Conservation (phyloP, 805 yeast species). For the Saturnispora hagleri region DNA sequence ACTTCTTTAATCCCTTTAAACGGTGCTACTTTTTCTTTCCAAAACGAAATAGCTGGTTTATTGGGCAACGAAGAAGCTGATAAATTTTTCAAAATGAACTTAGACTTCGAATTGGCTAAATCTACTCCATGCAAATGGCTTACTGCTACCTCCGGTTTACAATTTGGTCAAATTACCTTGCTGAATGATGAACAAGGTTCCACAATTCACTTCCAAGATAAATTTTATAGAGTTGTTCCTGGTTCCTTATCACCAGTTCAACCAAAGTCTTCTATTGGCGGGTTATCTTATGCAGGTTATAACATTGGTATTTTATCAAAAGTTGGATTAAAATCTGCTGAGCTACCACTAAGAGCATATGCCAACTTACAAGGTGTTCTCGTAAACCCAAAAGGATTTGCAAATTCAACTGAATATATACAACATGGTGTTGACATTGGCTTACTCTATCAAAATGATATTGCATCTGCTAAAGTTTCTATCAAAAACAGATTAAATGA, state of each 20-base stretch:
- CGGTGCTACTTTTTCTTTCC: conserved; percentile 35
- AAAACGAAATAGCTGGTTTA: conserved; percentile 37
- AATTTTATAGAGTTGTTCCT: conserved; percentile 53
- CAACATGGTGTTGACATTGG: conserved; percentile 13
- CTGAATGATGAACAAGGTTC: conserved; percentile 14
- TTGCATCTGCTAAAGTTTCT: conserved; percentile 10
- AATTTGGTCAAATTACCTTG: conserved; percentile 48
- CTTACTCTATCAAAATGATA: conserved; percentile 9
- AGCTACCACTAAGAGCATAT: conserved; percentile 12
- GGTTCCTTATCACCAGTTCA: conserved; percentile 18
- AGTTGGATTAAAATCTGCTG: conserved; percentile 4
- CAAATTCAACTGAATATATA: background rate
- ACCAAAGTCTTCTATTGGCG: conserved; percentile 10
- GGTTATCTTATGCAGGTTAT: conserved; percentile 11
- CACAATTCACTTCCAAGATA: conserved; percentile 58
- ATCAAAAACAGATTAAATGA: conserved; percentile 5
- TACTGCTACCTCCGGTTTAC: conserved; percentile 41
- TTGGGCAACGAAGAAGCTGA: conserved; percentile 16
- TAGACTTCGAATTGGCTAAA: conserved; percentile 25
- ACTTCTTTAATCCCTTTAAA: conserved; percentile 35
- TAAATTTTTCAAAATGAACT: conserved; percentile 31
- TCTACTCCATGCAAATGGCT: conserved; percentile 37
- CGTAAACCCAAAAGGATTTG: background rate
- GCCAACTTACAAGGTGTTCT: conserved; percentile 10
- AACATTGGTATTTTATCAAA: conserved; percentile 9